Percentiles rank a stretch among this genome's conserved stretches.
phyloP scores from a whole-genome alignment of 345 rosid genomes.

The Acer yangbiense region DNA sequence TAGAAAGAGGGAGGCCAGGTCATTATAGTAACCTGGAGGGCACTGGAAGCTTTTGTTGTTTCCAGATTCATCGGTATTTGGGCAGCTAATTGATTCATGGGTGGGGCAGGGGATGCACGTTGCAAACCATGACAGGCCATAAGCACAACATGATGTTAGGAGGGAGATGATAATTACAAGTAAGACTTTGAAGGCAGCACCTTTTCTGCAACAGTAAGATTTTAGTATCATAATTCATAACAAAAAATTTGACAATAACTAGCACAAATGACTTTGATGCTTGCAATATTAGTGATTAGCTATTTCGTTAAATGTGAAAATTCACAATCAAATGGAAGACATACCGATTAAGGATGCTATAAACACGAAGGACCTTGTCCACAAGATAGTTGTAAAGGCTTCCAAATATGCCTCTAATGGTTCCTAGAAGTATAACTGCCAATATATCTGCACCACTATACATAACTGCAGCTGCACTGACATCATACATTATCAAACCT shows the following conservation, averaged over 20 bases:
- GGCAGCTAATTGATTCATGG: slow-evolving; percentile 42
- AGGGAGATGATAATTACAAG: slow-evolving; percentile 47
- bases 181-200: slow-evolving; percentile 51
- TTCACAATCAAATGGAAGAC: slow-evolving; percentile 8
- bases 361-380: slow-evolving; percentile 65
- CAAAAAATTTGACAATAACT: neutral
- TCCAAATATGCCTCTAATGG: slow-evolving; percentile 62
- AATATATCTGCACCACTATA: slow-evolving; percentile 53
- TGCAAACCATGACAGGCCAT: slow-evolving; percentile 63
- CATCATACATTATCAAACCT: slow-evolving; percentile 72
- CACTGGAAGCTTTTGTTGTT: slow-evolving; percentile 66
- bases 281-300: neutral
- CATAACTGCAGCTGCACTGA: slow-evolving; percentile 39
- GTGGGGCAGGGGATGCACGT: slow-evolving; percentile 57
- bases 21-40: slow-evolving; percentile 53
- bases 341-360: slow-evolving; percentile 69
- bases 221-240: slow-evolving; percentile 14
- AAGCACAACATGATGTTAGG: slow-evolving; percentile 61
- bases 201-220: slow-evolving; percentile 35
- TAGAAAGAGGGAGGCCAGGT: slow-evolving; percentile 64
- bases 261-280: neutral
- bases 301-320: neutral
- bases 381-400: slow-evolving; percentile 59
- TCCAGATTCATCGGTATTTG: slow-evolving; percentile 52
- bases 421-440: slow-evolving; percentile 57